These are phyloP conservation scores for Scutellaria barbata DNA, from an alignment of 257 asterid genomes.

Conservation along the genomic window DNA sequence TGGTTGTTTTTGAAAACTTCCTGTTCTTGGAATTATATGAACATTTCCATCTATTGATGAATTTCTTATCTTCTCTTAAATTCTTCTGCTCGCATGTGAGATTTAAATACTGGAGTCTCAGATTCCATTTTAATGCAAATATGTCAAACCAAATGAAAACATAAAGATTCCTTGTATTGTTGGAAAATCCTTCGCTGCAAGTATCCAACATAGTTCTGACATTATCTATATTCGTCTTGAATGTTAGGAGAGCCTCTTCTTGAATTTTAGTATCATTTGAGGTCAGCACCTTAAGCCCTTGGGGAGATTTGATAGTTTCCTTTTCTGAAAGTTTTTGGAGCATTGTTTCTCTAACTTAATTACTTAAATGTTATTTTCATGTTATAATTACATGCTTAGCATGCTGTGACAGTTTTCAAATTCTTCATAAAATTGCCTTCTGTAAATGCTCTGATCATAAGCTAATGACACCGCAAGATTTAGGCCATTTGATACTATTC, in stretches of 20 bases:
- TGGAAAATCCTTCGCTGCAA: neutral
- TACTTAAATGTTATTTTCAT: neutral
- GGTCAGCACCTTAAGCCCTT: neutral
- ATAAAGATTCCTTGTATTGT: neutral
- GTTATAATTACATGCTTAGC: slow-evolving; percentile 2
- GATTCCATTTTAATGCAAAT: neutral
- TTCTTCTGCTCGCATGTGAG: neutral
- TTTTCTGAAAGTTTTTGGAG: neutral
- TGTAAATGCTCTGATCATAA: neutral
- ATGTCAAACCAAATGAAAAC: slow-evolving; percentile 1
- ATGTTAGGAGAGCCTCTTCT: neutral
- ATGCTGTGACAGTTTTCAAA: neutral
- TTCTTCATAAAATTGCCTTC: slow-evolving; percentile 5
- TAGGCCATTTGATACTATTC: slow-evolving; percentile 1
- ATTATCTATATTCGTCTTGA: neutral
- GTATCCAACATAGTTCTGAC: neutral
- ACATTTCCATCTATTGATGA: slow-evolving; percentile 1
- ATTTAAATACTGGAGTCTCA: neutral
- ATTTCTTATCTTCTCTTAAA: neutral
- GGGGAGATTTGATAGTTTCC: neutral
- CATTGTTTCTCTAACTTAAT: neutral
- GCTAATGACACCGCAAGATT: neutral
- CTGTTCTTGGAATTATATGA: neutral
- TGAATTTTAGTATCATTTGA: slow-evolving; percentile 1
- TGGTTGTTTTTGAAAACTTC: no score